phyloP scores from a whole-genome alignment of 306 rosid genomes.

The Vigna nakashimae region DNA sequence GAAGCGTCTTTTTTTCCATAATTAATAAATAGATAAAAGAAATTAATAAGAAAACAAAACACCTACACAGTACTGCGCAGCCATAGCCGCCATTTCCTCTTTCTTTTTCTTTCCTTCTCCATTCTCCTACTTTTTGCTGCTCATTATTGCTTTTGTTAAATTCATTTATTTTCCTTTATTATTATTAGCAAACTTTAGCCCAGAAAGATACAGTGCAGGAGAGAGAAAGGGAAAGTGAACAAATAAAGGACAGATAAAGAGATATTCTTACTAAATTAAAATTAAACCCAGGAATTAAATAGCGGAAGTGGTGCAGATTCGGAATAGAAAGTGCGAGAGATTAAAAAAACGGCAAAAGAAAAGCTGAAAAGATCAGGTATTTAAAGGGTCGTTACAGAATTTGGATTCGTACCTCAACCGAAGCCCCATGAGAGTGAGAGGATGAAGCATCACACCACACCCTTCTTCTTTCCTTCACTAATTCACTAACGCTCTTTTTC shows the following conservation, averaged over 20 bases:
- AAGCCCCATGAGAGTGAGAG: constrained; percentile 21
- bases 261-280: constrained; percentile 40
- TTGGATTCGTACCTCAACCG: constrained; percentile 36
- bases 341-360: constrained; percentile 15
- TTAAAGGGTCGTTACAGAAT: constrained; percentile 45
- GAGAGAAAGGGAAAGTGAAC: constrained; percentile 18
- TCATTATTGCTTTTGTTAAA: constrained; percentile 14
- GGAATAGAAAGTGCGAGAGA: not conserved
- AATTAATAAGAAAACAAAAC: constrained; percentile 10
- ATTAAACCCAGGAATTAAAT: constrained; percentile 20
- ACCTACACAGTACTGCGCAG: constrained; percentile 65
- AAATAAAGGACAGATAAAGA: constrained; percentile 41
- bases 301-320: constrained; percentile 39
- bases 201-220: not conserved
- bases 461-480: not conserved
- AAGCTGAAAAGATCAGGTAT: constrained; percentile 52
- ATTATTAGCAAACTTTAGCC: not conserved
- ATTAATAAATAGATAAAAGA: not conserved
- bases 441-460: constrained; percentile 24
- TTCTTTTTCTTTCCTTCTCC: not conserved
- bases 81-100: constrained; percentile 88
- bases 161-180: constrained; percentile 19
- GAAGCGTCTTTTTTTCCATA: constrained; percentile 34
- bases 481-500: not conserved
- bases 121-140: not conserved